These are phyloP conservation scores for Glonium stellatum DNA, from an alignment of 495 filamentous ascomycete genomes.

Conservation along the genomic window DNA sequence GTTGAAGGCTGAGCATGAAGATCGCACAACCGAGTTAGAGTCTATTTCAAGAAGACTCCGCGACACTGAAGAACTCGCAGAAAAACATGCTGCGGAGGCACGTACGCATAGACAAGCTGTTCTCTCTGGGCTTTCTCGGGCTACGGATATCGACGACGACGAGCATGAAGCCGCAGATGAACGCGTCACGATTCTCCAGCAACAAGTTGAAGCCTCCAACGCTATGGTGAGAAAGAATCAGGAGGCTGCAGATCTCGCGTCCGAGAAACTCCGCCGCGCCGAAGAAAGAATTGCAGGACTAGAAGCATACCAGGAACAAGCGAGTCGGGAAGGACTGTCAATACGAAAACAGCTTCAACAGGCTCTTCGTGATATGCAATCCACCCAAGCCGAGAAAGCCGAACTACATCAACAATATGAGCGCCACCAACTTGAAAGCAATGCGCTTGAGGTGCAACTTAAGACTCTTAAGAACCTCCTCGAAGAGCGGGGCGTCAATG, in stretches of 20 bases:
- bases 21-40: constrained; percentile 73
- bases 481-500: constrained; percentile 71
- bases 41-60: constrained; percentile 62
- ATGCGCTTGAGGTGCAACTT: constrained; percentile 84
- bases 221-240: constrained; percentile 78
- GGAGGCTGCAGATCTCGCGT: constrained; percentile 77
- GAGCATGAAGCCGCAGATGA: constrained; percentile 57
- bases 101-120: constrained; percentile 78
- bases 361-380: constrained; percentile 70
- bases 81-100: constrained; percentile 80
- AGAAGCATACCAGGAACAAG: constrained; percentile 94
- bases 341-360: constrained; percentile 84
- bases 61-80: constrained; percentile 87
- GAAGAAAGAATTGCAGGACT: constrained; percentile 95
- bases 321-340: constrained; percentile 81
- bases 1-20: constrained; percentile 78
- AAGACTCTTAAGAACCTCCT: constrained; percentile 87
- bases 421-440: constrained; percentile 77
- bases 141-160: constrained; percentile 46
- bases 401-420: constrained; percentile 74
- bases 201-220: constrained; percentile 71
- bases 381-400: constrained; percentile 63
- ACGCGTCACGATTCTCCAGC: constrained; percentile 68
- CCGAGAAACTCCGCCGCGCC: constrained; percentile 81
- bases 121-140: constrained; percentile 71